These are phyloP conservation scores for Ophiostoma perfectum DNA, from an alignment of 2,329 filamentous ascomycete genomes.

Conservation along the genomic window DNA sequence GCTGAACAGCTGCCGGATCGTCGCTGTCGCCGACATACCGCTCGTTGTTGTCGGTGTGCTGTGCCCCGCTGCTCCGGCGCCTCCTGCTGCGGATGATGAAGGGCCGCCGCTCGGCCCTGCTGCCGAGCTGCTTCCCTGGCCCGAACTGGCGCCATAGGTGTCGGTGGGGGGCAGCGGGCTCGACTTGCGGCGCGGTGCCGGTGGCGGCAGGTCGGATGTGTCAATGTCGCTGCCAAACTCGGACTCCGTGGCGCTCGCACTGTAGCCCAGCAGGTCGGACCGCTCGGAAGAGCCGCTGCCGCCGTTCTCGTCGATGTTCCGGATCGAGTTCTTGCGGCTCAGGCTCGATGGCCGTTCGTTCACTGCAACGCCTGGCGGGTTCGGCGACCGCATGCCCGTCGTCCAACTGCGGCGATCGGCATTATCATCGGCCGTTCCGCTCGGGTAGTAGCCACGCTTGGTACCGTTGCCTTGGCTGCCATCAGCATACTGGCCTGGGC, in stretches of 20 bases:
- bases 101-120: slow-evolving; percentile 29
- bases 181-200: slow-evolving; percentile 43
- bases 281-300: slow-evolving; percentile 48
- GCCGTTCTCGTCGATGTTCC: slow-evolving; percentile 18
- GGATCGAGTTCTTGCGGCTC: slow-evolving; percentile 47
- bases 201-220: slow-evolving; percentile 60
- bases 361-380: slow-evolving; percentile 28
- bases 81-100: slow-evolving; percentile 12
- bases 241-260: slow-evolving; percentile 43
- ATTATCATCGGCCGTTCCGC: slow-evolving; percentile 23
- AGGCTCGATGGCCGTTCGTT: slow-evolving; percentile 42
- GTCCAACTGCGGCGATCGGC: slow-evolving; percentile 44
- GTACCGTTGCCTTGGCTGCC: slow-evolving; percentile 27
- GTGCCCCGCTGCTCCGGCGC: background rate
- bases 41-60: background rate
- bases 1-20: slow-evolving; percentile 75
- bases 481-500: slow-evolving; percentile 22
- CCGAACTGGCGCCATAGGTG: slow-evolving; percentile 14
- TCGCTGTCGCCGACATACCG: slow-evolving; percentile 64
- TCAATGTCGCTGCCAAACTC: slow-evolving; percentile 56
- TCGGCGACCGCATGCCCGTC: slow-evolving; percentile 50
- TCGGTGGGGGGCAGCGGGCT: slow-evolving; percentile 37
- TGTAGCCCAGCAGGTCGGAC: slow-evolving; percentile 50
- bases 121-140: slow-evolving; percentile 24
- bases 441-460: slow-evolving; percentile 24